These are phyloP conservation scores for Gymnopilus junonius DNA, from an alignment of 768 basidiomycete species.

Conservation along the genomic window DNA sequence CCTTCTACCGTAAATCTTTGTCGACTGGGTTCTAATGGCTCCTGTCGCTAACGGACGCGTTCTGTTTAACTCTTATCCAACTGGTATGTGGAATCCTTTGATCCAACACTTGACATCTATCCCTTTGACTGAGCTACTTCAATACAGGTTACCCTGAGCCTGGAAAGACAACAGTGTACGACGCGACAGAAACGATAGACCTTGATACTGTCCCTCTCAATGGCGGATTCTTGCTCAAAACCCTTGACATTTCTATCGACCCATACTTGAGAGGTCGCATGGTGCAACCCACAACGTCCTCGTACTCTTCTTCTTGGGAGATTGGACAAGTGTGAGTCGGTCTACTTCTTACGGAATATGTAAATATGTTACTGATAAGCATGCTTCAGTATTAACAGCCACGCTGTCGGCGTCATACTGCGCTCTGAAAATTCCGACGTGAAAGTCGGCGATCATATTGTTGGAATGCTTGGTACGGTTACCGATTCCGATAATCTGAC, in stretches of 20 bases:
- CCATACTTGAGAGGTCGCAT: slow-evolving; percentile 48
- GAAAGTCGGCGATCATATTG: slow-evolving; percentile 46
- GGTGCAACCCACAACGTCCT: slow-evolving; percentile 32
- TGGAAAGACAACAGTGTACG: slow-evolving; percentile 51
- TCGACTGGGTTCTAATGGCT: slow-evolving; percentile 27
- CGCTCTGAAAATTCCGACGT: slow-evolving; percentile 41
- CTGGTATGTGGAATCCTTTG: slow-evolving; percentile 17
- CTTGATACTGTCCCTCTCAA: slow-evolving; percentile 48
- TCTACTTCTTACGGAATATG: not conserved
- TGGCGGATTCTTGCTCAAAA: slow-evolving; percentile 54
- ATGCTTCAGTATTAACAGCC: slow-evolving; percentile 28
- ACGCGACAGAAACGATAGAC: slow-evolving; percentile 52
- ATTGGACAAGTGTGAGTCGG: slow-evolving; percentile 42
- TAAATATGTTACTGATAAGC: not conserved
- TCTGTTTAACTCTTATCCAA: slow-evolving; percentile 40
- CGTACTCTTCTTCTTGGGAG: slow-evolving; percentile 32
- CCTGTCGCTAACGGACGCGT: slow-evolving; percentile 38
- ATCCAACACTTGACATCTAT: no score
- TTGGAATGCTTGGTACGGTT: slow-evolving; percentile 34
- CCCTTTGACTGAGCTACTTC: no score
- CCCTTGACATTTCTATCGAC: slow-evolving; percentile 48
- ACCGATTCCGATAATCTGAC: not conserved
- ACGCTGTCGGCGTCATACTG: slow-evolving; percentile 48
- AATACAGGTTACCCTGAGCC: slow-evolving; percentile 46
- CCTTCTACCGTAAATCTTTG: not conserved